Evolutionary conservation across 257 asterid species (phyloP), one percentile per base, ranked within the genome.

Genomic region (Handroanthus guayacan): DNA sequence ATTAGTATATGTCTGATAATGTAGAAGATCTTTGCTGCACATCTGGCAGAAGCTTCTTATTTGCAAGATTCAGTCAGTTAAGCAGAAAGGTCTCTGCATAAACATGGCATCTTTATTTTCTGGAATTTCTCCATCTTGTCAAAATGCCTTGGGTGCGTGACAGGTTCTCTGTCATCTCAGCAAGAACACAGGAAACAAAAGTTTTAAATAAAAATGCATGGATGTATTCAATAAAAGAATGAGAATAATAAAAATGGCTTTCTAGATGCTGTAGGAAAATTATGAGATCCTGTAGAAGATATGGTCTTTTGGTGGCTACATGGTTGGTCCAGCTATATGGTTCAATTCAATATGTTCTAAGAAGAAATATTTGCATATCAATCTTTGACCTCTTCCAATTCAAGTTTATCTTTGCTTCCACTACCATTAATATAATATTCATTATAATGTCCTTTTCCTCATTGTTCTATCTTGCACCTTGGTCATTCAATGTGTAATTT

Each of bases 261-360:
- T 47, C 13, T 67, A 36, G 41, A 45, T 47, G 61, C 44, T 47
- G 6, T 45, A 16, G 48, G 48, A 61, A n/a, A 38, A 38, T 37
- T 38, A 62, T 50, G 14, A 69, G 47, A 50, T 50, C 31, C 9
- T 34, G 14, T 50, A 69, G 31, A 69, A 51, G 74, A 67, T 68
- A 54, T 13, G 20, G 74, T 41, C 16, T 36, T 55, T 7, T 38
- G 38, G 20, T 12, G 20, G 9, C 11, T 37, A 38, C 41, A 54
- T 11, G 37, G 48, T 72, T 58, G 56, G 54, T 54, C 75, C 38
- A 18, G 6, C 52, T 54, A 12, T 54, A 8, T 52, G 63, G 63
- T 5, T 39, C 52, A 12, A n/a, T 20, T 51, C n/a, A 37, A 9
- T 10, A 57, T 14, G n/a, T 6, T 43, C 14, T 41, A 41, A 72